Evolutionary conservation across 2,329 filamentous ascomycete genomes (phyloP), one percentile per base, ranked within the genome.

Genomic region (Colletotrichum gigasporum): DNA sequence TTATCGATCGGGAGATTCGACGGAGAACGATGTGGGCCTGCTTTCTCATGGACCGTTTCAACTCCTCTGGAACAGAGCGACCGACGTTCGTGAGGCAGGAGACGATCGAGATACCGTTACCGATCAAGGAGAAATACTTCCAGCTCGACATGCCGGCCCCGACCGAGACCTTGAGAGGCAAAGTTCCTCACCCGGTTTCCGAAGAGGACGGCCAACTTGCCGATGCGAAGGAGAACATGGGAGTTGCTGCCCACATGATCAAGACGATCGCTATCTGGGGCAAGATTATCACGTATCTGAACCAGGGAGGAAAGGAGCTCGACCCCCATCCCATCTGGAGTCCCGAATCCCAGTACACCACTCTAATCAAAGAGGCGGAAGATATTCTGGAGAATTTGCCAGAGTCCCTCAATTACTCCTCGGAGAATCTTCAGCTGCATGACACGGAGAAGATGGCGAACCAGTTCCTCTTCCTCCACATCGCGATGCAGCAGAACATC

Each of bases 11-110:
- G 26, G 96, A 99, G 75, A 97, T 98, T 56, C 87, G 96, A 65
- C 84, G 96, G 69, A 87, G 96, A 60, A 96, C 94, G 2, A 98
- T 99, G 95, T 99, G 96, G 96, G 92, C 94, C 11, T 98, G 95
- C 74, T 97, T 97, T 72, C 78, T 97, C 60, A 97, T 98, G 94
- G 96, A 99, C 75, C 89, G 95, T 0, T 97, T 97, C 82, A 97
- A 96, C 77, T 97, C 95, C 0, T 97, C 94, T 1, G 95, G 96
- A 2, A 96, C 93, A 2, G 94, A 97, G 71, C 87, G 95, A 35
- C 96, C 96, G 18, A 92, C 93, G 55, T 97, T 97, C 70, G 91
- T 97, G 57, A 91, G 92, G 69, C 94, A 97, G 75, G 92, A 96
- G 69, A 93, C 92, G 58, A 86, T 98, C 66, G 90, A 93, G 69